Base-by-base conservation (phyloP, 2,329 filamentous ascomycete species). In the Davidsoniella virescens region DNA sequence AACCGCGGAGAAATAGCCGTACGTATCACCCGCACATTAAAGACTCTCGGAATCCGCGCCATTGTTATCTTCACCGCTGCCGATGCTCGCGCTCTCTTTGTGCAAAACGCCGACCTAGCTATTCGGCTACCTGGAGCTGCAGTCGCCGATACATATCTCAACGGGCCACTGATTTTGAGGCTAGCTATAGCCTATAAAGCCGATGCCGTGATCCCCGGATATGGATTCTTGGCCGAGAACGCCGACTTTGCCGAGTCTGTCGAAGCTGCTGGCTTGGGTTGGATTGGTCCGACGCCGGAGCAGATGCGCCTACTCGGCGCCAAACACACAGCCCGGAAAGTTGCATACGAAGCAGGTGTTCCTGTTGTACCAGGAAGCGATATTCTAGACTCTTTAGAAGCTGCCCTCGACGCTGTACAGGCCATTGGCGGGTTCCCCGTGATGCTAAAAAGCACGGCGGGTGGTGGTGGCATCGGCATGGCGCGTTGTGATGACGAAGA, bases 1-100 rank as follows among this genome's bases (percentile, higher is more conserved):
- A 87, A 87, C 59, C 71, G 83, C 55, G 83, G 82, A 54, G 82
- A 86, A 59, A 86, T 86, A 56, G 83, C 83, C 18, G 66, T 84
- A 62, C 75, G 83, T 51, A 82, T 87, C 38, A 76, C 80, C 54
- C 69, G 72, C 44, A 85, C 82, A 16, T 76, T 82, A 16, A 70
- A 75, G 14, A 71, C 77, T 54, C 74, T 82, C 59, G 79, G 80
- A 23, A 78, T 86, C 56, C 70, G 72, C 42, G 80, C 81, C 8
- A 80, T 82, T 3, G 82, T 82, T 0, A 70, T 86, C 46, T 86
- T 84, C 61, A 84, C 82, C 4, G 74, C 58, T 5, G 54, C 53
- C 3, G 83, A 87, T 62, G 70, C 73, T 29, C 66, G 65, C 53
- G 73, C 81, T n/a, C 76, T 82, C 54, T 82, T 87, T 63, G 81